phyloP scores from a whole-genome alignment of 73 alveolate genomes.

The Urostyla sp. region DNA sequence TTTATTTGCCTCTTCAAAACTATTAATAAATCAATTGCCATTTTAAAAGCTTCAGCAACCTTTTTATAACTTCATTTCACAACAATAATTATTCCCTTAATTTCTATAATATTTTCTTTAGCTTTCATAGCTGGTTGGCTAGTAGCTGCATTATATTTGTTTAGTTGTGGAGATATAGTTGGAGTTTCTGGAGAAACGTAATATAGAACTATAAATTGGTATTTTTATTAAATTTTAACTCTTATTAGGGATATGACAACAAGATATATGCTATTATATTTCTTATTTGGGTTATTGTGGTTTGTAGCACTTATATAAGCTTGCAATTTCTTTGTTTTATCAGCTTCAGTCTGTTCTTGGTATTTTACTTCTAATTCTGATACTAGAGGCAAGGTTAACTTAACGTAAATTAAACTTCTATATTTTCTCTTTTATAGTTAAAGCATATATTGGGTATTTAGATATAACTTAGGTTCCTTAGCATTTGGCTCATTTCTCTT shows the following conservation, averaged over 20 bases:
- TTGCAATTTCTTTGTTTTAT: slow-evolving; percentile 85
- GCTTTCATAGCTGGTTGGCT: slow-evolving; percentile 88
- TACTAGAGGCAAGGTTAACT: slow-evolving; percentile 79
- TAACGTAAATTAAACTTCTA: not conserved
- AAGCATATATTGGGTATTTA: slow-evolving; percentile 86
- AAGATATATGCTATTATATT: slow-evolving; percentile 83
- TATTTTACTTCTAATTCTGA: slow-evolving; percentile 90
- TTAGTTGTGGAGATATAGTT: slow-evolving; percentile 87
- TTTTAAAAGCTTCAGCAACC: slow-evolving; percentile 25
- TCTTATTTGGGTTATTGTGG: slow-evolving; percentile 92
- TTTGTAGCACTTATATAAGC: slow-evolving; percentile 88
- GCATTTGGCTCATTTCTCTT: slow-evolving; percentile 96
- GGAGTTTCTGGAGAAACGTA: slow-evolving; percentile 51
- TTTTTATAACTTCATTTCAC: slow-evolving; percentile 13
- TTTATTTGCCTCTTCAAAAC: slow-evolving; percentile 18
- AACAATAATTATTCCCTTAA: slow-evolving; percentile 81
- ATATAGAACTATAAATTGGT: slow-evolving; percentile 75
- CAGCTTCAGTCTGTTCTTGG: slow-evolving; percentile 94
- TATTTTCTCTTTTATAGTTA: slow-evolving; percentile 14
- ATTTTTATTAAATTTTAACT: not conserved
- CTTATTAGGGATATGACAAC: slow-evolving; percentile 77
- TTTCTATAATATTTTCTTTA: slow-evolving; percentile 73
- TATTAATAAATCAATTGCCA: slow-evolving; percentile 31
- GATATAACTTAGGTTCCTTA: slow-evolving; percentile 94
- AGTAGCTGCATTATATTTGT: slow-evolving; percentile 77